Conservation (phyloP, 2,329 filamentous ascomycete species). For the Fusarium dimerum region DNA sequence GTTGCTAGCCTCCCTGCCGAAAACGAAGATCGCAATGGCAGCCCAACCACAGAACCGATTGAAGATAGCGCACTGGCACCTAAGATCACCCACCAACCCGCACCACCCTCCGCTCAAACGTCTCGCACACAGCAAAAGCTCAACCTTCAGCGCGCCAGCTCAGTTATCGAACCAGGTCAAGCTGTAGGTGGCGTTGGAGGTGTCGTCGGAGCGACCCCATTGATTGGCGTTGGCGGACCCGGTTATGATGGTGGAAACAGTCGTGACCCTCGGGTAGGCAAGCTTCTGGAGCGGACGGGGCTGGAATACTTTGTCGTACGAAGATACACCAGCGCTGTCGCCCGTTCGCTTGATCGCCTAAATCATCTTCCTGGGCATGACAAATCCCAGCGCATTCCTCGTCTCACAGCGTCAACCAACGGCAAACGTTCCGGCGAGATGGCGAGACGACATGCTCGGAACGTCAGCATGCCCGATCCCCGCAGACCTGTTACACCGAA, state of each 20-base stretch:
- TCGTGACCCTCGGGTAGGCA: slow-evolving; percentile 63
- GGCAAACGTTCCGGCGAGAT: slow-evolving; percentile 37
- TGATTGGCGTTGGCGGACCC: slow-evolving; percentile 54
- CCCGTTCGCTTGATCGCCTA: slow-evolving; percentile 56
- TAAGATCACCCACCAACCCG: slow-evolving; percentile 42
- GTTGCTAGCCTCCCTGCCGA: slow-evolving; percentile 37
- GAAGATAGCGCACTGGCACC: slow-evolving; percentile 50
- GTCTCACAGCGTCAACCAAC: slow-evolving; percentile 39
- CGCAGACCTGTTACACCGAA: slow-evolving; percentile 33
- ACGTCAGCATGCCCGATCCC: slow-evolving; percentile 40
- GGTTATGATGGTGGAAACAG: slow-evolving; percentile 54
- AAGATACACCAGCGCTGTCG: slow-evolving; percentile 70
- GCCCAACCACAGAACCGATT: slow-evolving; percentile 32
- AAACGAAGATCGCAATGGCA: slow-evolving; percentile 24
- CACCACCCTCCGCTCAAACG: slow-evolving; percentile 50
- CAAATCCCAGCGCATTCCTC: slow-evolving; percentile 51
- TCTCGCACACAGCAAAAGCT: slow-evolving; percentile 76
- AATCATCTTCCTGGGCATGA: slow-evolving; percentile 51
- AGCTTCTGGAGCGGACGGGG: slow-evolving; percentile 68
- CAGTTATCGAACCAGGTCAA: slow-evolving; percentile 67
- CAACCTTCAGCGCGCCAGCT: slow-evolving; percentile 72
- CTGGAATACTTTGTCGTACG: slow-evolving; percentile 75
- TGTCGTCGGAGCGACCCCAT: slow-evolving; percentile 44
- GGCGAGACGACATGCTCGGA: slow-evolving; percentile 38
- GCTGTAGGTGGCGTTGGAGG: slow-evolving; percentile 36